Percentiles rank a stretch among this genome's conserved stretches.
These are phyloP conservation scores for Lepiota brunneoincarnata DNA, from an alignment of 768 basidiomycete species.

Conservation along the genomic window DNA sequence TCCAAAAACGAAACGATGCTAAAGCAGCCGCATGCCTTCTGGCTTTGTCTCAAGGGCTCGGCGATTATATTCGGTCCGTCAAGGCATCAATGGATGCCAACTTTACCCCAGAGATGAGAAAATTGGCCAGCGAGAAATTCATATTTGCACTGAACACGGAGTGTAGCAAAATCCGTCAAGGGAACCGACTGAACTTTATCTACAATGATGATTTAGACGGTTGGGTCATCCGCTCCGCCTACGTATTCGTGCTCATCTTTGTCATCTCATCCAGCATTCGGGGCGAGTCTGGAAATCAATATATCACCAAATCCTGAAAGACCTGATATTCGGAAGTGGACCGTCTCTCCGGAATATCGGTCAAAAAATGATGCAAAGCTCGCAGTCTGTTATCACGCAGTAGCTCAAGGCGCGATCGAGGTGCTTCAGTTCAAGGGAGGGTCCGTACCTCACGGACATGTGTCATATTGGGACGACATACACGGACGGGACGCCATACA, in stretches of 20 bases:
- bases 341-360: constrained; percentile 47
- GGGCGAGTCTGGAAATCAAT: constrained; percentile 6
- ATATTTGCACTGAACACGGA: constrained; percentile 44
- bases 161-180: constrained; percentile 38
- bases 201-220: constrained; percentile 50
- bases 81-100: constrained; percentile 40
- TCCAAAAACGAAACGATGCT: constrained; percentile 61
- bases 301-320: constrained; percentile 1
- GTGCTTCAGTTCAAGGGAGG: constrained; percentile 54
- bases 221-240: constrained; percentile 20
- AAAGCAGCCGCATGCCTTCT: constrained; percentile 64
- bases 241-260: not conserved
- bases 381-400: constrained; percentile 52
- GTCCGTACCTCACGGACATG: constrained; percentile 38
- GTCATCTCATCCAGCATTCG: not conserved
- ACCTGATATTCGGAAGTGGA: constrained; percentile 32
- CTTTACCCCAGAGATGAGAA: constrained; percentile 42
- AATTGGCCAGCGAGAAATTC: constrained; percentile 41
- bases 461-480: constrained; percentile 31
- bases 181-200: constrained; percentile 36
- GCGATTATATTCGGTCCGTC: constrained; percentile 50
- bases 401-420: constrained; percentile 55
- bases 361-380: constrained; percentile 61
- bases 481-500: not conserved
- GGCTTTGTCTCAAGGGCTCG: constrained; percentile 63